Percentiles rank a stretch among this genome's conserved stretches.
Evolutionary conservation across 2,329 filamentous ascomycete species (phyloP).

Genomic region (Fusarium buharicum): DNA sequence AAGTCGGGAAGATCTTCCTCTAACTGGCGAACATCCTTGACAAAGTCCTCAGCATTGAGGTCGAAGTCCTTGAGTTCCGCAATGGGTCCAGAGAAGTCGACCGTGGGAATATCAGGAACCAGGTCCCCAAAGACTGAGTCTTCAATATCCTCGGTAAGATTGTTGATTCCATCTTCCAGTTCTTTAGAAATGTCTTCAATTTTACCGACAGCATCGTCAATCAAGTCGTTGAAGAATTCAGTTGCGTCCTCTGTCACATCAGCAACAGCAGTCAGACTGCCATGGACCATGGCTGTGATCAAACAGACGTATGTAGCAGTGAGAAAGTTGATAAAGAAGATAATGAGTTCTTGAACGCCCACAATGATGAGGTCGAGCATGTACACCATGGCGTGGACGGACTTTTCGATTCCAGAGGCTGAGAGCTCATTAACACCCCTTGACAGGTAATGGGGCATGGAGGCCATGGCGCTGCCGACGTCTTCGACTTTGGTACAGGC

Average conservation of each 20-base stretch:
- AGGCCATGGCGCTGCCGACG: slow-evolving; percentile 93
- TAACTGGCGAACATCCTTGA: slow-evolving; percentile 74
- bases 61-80: slow-evolving; percentile 75
- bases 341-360: slow-evolving; percentile 84
- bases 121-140: slow-evolving; percentile 62
- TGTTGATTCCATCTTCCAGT: slow-evolving; percentile 60
- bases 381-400: slow-evolving; percentile 81
- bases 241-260: slow-evolving; percentile 64
- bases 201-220: slow-evolving; percentile 65
- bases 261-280: slow-evolving; percentile 76
- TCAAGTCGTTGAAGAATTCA: slow-evolving; percentile 59
- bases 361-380: slow-evolving; percentile 83
- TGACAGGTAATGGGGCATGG: slow-evolving; percentile 96
- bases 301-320: slow-evolving; percentile 91
- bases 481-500: slow-evolving; percentile 94
- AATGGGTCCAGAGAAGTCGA: slow-evolving; percentile 75
- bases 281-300: slow-evolving; percentile 83
- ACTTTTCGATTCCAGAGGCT: slow-evolving; percentile 80
- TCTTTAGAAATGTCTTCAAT: slow-evolving; percentile 68
- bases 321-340: slow-evolving; percentile 93
- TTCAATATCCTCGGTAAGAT: slow-evolving; percentile 58
- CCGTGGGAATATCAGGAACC: slow-evolving; percentile 56
- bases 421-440: slow-evolving; percentile 88
- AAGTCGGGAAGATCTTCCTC: slow-evolving; percentile 87
- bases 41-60: slow-evolving; percentile 73